These are phyloP conservation scores for Elongisporangium anandrum DNA, from an alignment of 352 stramenopile genomes.

Conservation along the genomic window DNA sequence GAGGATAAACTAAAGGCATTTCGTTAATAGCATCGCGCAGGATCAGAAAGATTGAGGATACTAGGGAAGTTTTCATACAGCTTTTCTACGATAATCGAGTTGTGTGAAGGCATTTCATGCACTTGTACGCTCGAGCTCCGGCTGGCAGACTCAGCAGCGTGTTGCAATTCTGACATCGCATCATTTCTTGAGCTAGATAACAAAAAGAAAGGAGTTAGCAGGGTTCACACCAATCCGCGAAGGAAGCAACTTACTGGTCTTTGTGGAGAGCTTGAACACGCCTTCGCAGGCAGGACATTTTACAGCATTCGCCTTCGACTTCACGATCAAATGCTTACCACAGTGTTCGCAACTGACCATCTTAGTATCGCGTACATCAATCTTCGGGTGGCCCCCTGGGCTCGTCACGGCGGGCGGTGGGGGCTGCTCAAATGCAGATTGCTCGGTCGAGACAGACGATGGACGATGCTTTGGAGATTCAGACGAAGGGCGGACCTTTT, in stretches of 20 bases:
- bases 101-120: constrained; percentile 85
- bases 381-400: constrained; percentile 6
- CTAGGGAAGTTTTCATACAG: constrained; percentile 2
- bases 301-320: constrained; percentile 67
- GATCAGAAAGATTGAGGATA: constrained; percentile 1
- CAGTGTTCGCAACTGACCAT: constrained; percentile 84
- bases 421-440: background rate
- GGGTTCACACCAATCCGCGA: background rate
- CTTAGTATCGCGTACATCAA: constrained; percentile 78
- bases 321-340: constrained; percentile 80
- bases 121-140: constrained; percentile 85
- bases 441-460: background rate
- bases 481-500: background rate
- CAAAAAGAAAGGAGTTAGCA: constrained; percentile 12
- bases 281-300: constrained; percentile 80
- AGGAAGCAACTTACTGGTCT: constrained; percentile 56
- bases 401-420: background rate
- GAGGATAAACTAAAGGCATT: background rate
- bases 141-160: constrained; percentile 77
- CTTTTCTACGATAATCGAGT: constrained; percentile 56
- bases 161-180: constrained; percentile 85
- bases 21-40: background rate
- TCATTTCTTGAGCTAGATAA: constrained; percentile 74
- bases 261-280: constrained; percentile 80
- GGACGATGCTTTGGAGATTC: background rate